phyloP scores from a whole-genome alignment of 176 grass and related monocot genomes.

The Tuctoria greenei region DNA sequence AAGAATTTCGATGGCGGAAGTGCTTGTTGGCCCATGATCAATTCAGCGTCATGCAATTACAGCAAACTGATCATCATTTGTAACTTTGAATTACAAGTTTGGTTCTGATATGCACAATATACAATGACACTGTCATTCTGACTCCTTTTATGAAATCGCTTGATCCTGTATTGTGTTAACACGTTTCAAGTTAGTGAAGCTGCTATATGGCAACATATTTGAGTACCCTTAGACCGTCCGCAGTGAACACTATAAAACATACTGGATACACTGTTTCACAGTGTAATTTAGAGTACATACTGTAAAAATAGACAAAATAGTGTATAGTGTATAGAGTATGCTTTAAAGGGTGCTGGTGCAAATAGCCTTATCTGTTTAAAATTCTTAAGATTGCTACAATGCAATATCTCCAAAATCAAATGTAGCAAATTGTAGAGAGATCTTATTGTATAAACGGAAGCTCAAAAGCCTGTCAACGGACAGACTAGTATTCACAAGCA shows the following conservation, averaged over 20 bases:
- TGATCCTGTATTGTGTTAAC: neutral
- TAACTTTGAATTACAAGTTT: constrained; percentile 26
- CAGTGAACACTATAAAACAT: too few species aligned
- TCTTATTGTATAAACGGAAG: neutral
- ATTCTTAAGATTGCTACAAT: neutral
- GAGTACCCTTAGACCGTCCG: neutral
- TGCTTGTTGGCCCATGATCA: neutral
- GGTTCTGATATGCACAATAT: neutral
- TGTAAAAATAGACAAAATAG: too few species aligned
- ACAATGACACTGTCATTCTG: neutral
- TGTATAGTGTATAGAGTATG: too few species aligned
- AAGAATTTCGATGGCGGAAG: neutral
- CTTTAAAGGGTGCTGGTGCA: too few species aligned
- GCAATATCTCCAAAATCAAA: neutral
- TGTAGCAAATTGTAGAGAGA: neutral
- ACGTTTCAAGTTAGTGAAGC: neutral
- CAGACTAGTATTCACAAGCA: neutral
- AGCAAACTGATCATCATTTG: neutral
- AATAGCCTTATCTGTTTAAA: too few species aligned
- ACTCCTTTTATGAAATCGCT: neutral
- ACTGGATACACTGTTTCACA: too few species aligned
- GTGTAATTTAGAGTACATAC: too few species aligned
- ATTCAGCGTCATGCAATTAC: neutral
- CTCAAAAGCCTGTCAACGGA: neutral
- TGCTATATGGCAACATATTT: neutral